Base-by-base conservation (phyloP, 2,329 filamentous ascomycete species). In the Talaromyces atroroseus region DNA sequence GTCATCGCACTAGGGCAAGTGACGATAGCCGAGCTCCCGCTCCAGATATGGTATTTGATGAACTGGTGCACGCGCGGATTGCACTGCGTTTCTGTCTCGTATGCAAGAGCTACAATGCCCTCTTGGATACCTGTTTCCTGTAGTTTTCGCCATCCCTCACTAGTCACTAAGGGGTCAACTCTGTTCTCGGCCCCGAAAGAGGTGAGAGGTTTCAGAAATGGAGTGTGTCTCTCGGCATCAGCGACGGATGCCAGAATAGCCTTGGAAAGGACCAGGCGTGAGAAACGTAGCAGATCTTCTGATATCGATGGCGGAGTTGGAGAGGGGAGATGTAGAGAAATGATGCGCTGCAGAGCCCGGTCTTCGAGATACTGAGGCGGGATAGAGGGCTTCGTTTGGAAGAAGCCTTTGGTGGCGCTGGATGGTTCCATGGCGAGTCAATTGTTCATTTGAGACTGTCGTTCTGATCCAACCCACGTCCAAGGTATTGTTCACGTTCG, bases 1-100 rank as follows among this genome's bases (percentile, higher is more conserved):
- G 65, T 67, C 65, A 67, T 67, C 5, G 63, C 61, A 29, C 61
- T 60, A 2, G 65, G 65, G 40, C 65, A 67, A 18, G 63, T 65
- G 18, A 63, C 62, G 51, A 67, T 59, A 6, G 62, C 65, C n/a
- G 61, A 59, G 51, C 65, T 66, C 5, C 61, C 59, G 23, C 57
- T 58, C 65, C 65, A 65, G 10, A 65, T 49, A 49, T 63, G 59
- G 49, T 60, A 52, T 47, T 65, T 65, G 5, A 64, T 24, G 21
- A 61, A 64, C 38, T 66, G 64, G 53, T 62, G 60, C 12, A 64
- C 59, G 5, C 65, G 60, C 11, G 54, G 61, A 58, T 65, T 66
- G 58, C 58, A 64, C 26, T 36, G 1, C 51, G 5, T 7, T 16
- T 46, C 3, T 55, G 40, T 34, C 32, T 63, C 62, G 49, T 66